Evolutionary conservation across 2,329 filamentous ascomycete species (phyloP).

Genomic region (Epichloe coenophiala): DNA sequence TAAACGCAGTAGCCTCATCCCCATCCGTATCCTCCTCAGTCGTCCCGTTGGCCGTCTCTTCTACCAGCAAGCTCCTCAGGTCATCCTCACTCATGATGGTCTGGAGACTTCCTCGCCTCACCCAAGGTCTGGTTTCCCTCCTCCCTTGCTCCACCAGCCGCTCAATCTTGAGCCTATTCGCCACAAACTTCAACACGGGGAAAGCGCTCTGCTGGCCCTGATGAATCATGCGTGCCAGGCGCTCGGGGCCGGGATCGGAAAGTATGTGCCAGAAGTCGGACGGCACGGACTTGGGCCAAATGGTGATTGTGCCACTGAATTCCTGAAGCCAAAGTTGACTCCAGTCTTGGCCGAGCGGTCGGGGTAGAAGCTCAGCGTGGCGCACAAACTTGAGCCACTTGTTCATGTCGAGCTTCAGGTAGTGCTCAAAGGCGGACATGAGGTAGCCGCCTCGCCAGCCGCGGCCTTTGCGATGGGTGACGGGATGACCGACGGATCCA

Average conservation of each 20-base stretch:
- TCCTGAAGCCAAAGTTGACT: constrained; percentile 91
- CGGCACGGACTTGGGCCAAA: constrained; percentile 74
- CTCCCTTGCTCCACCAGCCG: constrained; percentile 48
- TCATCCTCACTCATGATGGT: constrained; percentile 50
- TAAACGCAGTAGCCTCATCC: constrained; percentile 15
- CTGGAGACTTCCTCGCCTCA: constrained; percentile 39
- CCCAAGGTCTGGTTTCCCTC: constrained; percentile 34
- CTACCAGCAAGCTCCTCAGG: constrained; percentile 33
- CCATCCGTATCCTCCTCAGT: constrained; percentile 24
- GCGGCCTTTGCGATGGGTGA: constrained; percentile 82
- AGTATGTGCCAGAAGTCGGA: constrained; percentile 81
- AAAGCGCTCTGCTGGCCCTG: constrained; percentile 82
- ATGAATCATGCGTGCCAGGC: constrained; percentile 78
- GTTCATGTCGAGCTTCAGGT: constrained; percentile 88
- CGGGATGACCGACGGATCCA: constrained; percentile 80
- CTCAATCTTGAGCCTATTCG: constrained; percentile 77
- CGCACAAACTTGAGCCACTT: constrained; percentile 96
- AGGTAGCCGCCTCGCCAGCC: constrained; percentile 95
- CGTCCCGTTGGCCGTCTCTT: constrained; percentile 21
- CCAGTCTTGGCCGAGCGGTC: constrained; percentile 91
- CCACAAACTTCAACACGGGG: constrained; percentile 82
- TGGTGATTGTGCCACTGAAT: constrained; percentile 88
- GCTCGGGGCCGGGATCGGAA: constrained; percentile 61
- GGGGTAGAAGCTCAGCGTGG: constrained; percentile 80
- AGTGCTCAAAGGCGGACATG: constrained; percentile 83